Percentiles rank a stretch among this genome's conserved stretches.
Evolutionary conservation across 371 early-diverging fungal species (phyloP).

Genomic region (Apophysomyces ossiformis): DNA sequence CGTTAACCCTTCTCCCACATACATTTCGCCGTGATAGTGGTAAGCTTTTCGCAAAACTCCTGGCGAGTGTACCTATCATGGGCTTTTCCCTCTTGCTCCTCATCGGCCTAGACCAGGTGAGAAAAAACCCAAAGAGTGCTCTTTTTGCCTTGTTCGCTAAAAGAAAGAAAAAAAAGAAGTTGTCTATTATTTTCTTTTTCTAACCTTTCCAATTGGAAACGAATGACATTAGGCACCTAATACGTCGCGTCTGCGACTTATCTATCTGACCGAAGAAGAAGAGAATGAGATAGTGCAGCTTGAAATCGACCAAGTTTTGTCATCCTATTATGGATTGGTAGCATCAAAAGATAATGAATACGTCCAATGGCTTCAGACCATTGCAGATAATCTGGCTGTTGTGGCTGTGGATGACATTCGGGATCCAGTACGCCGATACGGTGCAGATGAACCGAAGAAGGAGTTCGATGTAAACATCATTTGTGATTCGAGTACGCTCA

Average conservation of each 20-base stretch:
- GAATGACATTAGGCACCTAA: conserved; percentile 52
- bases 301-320: conserved; percentile 35
- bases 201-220: too few relatives aligned
- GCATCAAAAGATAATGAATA: conserved; percentile 38
- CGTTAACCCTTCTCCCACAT: conserved; percentile 55
- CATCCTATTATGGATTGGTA: conserved; percentile 33
- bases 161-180: too few relatives aligned
- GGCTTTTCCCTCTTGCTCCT: conserved; percentile 42
- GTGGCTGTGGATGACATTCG: conserved; percentile 51
- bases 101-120: conserved; percentile 51
- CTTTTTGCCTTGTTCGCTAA: too few relatives aligned
- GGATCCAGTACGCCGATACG: conserved; percentile 41
- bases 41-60: conserved; percentile 33
- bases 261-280: conserved; percentile 61
- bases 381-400: conserved; percentile 42
- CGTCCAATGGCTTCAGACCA: conserved; percentile 44
- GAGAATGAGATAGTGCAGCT: conserved; percentile 43
- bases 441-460: conserved; percentile 15
- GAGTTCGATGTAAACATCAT: conserved; percentile 40
- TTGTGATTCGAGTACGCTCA: conserved; percentile 43
- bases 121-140: neutral
- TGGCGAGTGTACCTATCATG: conserved; percentile 46
- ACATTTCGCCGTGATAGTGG: conserved; percentile 35
- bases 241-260: conserved; percentile 58
- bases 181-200: too few relatives aligned